These are phyloP conservation scores for Cladosporium phlei DNA, from an alignment of 2,329 filamentous ascomycete genomes.

Conservation along the genomic window DNA sequence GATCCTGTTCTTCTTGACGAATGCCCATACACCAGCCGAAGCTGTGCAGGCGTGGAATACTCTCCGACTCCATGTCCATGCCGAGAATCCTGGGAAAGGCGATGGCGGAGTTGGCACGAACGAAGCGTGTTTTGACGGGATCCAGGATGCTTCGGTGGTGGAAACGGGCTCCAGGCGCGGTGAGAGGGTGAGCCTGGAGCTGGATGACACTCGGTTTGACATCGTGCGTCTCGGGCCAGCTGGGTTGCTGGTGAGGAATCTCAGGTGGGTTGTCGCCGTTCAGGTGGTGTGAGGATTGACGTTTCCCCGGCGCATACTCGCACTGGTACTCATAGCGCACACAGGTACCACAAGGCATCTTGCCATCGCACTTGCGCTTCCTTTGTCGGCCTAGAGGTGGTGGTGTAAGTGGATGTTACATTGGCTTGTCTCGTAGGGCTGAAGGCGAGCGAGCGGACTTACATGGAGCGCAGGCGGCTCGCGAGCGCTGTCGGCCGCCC, in stretches of 20 bases:
- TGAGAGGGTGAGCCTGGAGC: conserved; percentile 31
- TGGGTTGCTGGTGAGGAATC: conserved; percentile 17
- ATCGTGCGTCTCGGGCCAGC: conserved; percentile 23
- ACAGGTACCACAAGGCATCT: conserved; percentile 30
- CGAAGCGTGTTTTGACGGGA: conserved; percentile 32
- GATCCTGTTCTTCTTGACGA: conserved; percentile 25
- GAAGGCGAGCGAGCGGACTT: conserved; percentile 17
- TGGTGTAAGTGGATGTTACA: neutral
- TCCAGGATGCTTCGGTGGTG: conserved; percentile 34
- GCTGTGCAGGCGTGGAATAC: conserved; percentile 50
- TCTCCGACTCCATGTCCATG: conserved; percentile 50
- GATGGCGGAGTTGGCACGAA: conserved; percentile 41
- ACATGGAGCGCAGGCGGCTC: conserved; percentile 33
- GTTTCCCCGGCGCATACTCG: conserved; percentile 30
- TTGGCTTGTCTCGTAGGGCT: conserved; percentile 3
- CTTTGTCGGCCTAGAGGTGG: conserved; percentile 8
- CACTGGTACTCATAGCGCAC: conserved; percentile 34
- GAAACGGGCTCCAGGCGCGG: conserved; percentile 32
- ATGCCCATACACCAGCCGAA: conserved; percentile 51
- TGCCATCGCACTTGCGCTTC: conserved; percentile 29
- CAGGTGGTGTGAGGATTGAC: conserved; percentile 21
- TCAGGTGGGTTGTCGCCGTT: conserved; percentile 25
- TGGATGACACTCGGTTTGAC: conserved; percentile 22
- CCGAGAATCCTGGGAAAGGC: conserved; percentile 53
- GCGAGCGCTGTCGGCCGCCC: conserved; percentile 30